These are phyloP conservation scores for Halteria grandinella DNA, from an alignment of 73 alveolate genomes.

Conservation along the genomic window DNA sequence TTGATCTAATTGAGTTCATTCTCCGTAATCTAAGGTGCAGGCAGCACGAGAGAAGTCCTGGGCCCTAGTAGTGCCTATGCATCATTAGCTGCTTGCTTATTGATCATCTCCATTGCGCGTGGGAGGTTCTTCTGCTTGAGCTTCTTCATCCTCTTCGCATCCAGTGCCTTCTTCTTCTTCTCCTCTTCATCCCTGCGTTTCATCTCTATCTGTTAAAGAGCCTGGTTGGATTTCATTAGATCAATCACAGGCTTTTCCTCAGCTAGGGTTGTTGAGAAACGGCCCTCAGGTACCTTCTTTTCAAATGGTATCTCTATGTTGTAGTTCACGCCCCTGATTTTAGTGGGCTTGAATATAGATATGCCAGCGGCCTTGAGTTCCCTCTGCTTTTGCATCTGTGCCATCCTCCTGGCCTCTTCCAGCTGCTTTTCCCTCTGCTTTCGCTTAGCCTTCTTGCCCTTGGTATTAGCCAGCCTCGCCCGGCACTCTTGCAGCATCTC, in stretches of 20 bases:
- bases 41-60: slow-evolving; percentile 73
- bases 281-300: slow-evolving; percentile 90
- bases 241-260: slow-evolving; percentile 83
- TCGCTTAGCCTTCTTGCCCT: slow-evolving; percentile 99
- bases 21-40: slow-evolving; percentile 84
- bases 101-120: slow-evolving; percentile 86
- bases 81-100: no score
- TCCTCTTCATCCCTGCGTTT: slow-evolving; percentile 95
- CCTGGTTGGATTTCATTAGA: slow-evolving; percentile 72
- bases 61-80: slow-evolving; percentile 15
- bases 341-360: slow-evolving; percentile 79
- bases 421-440: slow-evolving; percentile 99
- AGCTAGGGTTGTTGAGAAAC: slow-evolving; percentile 69
- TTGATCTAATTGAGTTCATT: slow-evolving; percentile 72
- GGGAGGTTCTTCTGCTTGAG: slow-evolving; percentile 93
- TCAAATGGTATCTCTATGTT: slow-evolving; percentile 95
- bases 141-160: slow-evolving; percentile 92
- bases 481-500: slow-evolving; percentile 99
- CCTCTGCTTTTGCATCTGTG: slow-evolving; percentile 95
- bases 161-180: slow-evolving; percentile 88
- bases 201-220: slow-evolving; percentile 84
- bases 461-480: slow-evolving; percentile 99
- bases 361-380: slow-evolving; percentile 98
- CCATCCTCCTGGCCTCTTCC: slow-evolving; percentile 99
- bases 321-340: slow-evolving; percentile 92